Conservation (phyloP, 2,329 filamentous ascomycete species). For the Dactylonectria estremocensis region DNA sequence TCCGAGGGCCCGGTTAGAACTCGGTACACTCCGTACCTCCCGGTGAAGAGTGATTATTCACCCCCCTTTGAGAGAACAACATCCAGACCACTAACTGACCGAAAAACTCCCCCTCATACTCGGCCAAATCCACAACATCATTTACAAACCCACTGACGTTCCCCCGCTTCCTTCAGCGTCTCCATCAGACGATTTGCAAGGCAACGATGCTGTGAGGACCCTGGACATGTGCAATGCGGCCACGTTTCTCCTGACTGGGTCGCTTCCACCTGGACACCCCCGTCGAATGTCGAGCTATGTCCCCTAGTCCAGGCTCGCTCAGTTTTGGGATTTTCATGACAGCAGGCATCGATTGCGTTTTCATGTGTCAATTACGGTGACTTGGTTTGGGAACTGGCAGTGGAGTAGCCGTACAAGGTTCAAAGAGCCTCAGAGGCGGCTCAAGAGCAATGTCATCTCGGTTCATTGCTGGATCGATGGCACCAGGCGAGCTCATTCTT, state of each 20-base stretch:
- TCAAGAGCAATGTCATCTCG: constrained; percentile 42
- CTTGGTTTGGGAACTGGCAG: constrained; percentile 24
- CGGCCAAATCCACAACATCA: background rate
- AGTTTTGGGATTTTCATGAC: constrained; percentile 26
- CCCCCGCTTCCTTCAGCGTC: background rate
- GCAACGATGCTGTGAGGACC: constrained; percentile 17
- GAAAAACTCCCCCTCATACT: background rate
- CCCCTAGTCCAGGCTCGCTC: constrained; percentile 22
- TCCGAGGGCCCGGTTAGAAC: constrained; percentile 40
- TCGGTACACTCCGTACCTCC: constrained; percentile 18
- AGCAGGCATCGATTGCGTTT: constrained; percentile 30
- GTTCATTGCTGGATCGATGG: constrained; percentile 23
- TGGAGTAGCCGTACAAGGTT: constrained; percentile 37
- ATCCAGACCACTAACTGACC: background rate
- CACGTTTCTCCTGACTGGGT: constrained; percentile 38
- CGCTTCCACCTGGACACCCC: constrained; percentile 34
- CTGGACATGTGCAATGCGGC: constrained; percentile 29
- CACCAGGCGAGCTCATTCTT: constrained; percentile 2
- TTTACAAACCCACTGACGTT: background rate
- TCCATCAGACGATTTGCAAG: constrained; percentile 29
- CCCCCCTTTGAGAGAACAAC: background rate
- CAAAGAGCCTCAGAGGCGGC: constrained; percentile 40
- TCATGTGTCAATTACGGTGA: constrained; percentile 39
- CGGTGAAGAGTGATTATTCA: constrained; percentile 23
- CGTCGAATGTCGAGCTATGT: constrained; percentile 23